Evolutionary conservation across 2,329 filamentous ascomycete genomes (phyloP).

Genomic region (Xylariomycetidae sp.): DNA sequence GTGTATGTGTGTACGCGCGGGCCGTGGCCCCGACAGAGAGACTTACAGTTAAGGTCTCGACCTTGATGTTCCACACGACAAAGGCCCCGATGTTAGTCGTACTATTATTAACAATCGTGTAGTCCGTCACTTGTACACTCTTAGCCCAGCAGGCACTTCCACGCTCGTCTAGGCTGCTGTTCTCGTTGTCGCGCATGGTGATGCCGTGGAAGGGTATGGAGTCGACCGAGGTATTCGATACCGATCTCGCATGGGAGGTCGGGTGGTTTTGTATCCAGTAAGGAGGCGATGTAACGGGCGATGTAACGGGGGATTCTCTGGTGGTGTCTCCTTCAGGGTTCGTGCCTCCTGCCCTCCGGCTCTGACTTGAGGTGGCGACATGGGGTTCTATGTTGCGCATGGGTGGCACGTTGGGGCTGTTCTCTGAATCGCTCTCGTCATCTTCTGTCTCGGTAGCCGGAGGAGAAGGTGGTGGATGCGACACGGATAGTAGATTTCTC

Average conservation of each 20-base stretch:
- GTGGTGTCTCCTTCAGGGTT: too few relatives aligned
- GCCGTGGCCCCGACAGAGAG: too few relatives aligned
- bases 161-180: slow-evolving; percentile 39
- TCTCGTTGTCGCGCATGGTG: slow-evolving; percentile 59
- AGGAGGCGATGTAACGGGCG: slow-evolving; percentile 31
- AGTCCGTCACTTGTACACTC: slow-evolving; percentile 55
- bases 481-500: too few relatives aligned
- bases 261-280: slow-evolving; percentile 29
- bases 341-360: too few relatives aligned
- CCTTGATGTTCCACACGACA: slow-evolving; percentile 87
- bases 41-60: slow-evolving; percentile 78
- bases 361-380: too few relatives aligned
- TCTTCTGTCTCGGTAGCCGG: too few relatives aligned
- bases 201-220: slow-evolving; percentile 50
- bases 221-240: slow-evolving; percentile 44
- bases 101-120: slow-evolving; percentile 53
- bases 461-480: too few relatives aligned
- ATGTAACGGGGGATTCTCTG: slow-evolving; percentile 17
- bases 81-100: slow-evolving; percentile 72
- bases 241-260: slow-evolving; percentile 30
- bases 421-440: too few relatives aligned
- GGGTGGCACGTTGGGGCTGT: too few relatives aligned
- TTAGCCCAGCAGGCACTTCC: slow-evolving; percentile 56
- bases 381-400: too few relatives aligned
- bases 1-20: too few relatives aligned